phyloP scores from a whole-genome alignment of 352 stramenopile genomes.

The Pythium oligandrum region DNA sequence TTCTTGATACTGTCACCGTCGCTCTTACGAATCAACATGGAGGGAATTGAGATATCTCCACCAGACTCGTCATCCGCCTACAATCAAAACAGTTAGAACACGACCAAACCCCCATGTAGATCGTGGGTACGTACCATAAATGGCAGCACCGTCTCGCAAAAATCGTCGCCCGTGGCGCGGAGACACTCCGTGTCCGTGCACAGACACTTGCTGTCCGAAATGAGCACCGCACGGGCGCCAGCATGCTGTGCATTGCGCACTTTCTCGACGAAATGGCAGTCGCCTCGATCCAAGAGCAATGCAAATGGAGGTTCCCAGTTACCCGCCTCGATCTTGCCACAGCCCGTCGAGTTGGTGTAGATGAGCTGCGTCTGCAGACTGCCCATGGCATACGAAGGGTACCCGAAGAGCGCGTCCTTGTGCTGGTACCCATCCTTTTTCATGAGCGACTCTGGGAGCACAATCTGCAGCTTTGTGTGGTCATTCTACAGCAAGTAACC shows the following conservation, averaged over 20 bases:
- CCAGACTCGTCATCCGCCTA: slow-evolving; percentile 94
- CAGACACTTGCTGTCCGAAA: slow-evolving; percentile 96
- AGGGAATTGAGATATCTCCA: slow-evolving; percentile 96
- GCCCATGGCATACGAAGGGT: slow-evolving; percentile 90
- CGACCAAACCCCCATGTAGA: slow-evolving; percentile 8
- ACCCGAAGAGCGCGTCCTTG: slow-evolving; percentile 96
- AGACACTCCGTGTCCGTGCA: slow-evolving; percentile 86
- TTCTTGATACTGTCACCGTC: slow-evolving; percentile 94
- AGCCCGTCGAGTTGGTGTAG: slow-evolving; percentile 77
- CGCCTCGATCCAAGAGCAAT: slow-evolving; percentile 94
- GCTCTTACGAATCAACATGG: slow-evolving; percentile 94
- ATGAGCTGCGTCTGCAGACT: slow-evolving; percentile 88
- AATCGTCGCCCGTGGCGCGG: slow-evolving; percentile 62
- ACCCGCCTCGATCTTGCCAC: slow-evolving; percentile 71
- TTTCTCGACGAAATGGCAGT: slow-evolving; percentile 97
- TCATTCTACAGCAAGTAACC: slow-evolving; percentile 42
- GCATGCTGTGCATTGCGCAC: slow-evolving; percentile 90
- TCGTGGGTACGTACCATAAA: slow-evolving; percentile 45
- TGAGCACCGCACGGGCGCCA: slow-evolving; percentile 92
- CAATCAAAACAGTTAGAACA: slow-evolving; percentile 14
- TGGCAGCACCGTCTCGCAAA: slow-evolving; percentile 86
- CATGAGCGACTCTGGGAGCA: slow-evolving; percentile 86
- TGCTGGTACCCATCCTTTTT: slow-evolving; percentile 93
- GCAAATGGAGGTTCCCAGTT: slow-evolving; percentile 92
- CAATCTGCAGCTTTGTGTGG: slow-evolving; percentile 87